Evolutionary conservation across 106 monocot species (phyloP).

Genomic region (Ottelia alismoides): DNA sequence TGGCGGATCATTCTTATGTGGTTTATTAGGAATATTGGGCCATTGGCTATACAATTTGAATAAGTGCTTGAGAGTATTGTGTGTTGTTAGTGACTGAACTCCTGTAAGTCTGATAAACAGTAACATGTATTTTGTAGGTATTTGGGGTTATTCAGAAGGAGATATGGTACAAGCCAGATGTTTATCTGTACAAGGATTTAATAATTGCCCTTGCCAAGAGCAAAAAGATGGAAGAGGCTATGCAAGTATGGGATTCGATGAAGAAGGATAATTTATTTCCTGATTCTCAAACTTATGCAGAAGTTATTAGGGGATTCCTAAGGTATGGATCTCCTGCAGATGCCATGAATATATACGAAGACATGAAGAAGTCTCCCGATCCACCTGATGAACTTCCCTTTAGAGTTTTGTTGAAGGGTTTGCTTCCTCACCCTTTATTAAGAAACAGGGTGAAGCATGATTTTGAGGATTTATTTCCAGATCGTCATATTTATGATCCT

Average conservation of each 20-base stretch:
- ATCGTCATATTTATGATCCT: constrained; percentile 94
- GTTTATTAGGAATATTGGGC: too few relatives aligned
- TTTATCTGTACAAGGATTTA: constrained; percentile 85
- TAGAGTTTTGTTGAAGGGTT: constrained; percentile 78
- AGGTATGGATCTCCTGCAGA: constrained; percentile 88
- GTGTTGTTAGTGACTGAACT: too few relatives aligned
- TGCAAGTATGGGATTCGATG: constrained; percentile 76
- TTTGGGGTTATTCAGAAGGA: constrained; percentile 83
- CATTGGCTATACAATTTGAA: too few relatives aligned
- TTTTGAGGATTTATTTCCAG: constrained; percentile 88
- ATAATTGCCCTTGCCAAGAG: constrained; percentile 63
- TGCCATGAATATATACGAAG: constrained; percentile 98
- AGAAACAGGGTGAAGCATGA: constrained; percentile 90
- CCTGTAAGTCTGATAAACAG: too few relatives aligned
- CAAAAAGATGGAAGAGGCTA: constrained; percentile 85
- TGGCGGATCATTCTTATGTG: too few relatives aligned
- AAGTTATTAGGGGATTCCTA: constrained; percentile 90
- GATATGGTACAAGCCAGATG: constrained; percentile 90
- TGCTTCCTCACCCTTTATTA: constrained; percentile 74
- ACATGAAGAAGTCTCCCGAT: constrained; percentile 85
- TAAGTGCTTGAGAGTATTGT: too few relatives aligned
- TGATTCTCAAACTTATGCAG: constrained; percentile 85
- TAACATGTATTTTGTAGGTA: too few relatives aligned
- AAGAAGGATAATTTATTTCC: constrained; percentile 62
- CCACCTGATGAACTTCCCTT: constrained; percentile 91